Conservation (phyloP, 305 asterid species). For the Caryopteris hybrid region DNA sequence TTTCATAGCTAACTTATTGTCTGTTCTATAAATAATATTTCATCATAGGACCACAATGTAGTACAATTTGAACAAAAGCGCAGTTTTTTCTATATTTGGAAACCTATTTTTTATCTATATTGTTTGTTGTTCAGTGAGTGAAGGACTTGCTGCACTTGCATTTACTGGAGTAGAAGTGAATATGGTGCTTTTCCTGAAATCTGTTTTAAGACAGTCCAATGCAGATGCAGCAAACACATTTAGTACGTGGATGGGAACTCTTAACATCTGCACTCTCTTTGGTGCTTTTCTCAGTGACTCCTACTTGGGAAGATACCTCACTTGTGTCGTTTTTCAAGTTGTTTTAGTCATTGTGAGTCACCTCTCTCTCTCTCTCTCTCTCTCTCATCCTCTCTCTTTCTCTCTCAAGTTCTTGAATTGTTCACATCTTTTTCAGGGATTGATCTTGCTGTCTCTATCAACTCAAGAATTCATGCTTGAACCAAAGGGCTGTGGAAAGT, state of each 20-base stretch:
- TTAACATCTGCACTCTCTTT: slow-evolving; percentile 62
- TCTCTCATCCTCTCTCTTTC: background rate
- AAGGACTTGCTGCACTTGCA: slow-evolving; percentile 84
- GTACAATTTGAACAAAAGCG: no score
- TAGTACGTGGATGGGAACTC: slow-evolving; percentile 86
- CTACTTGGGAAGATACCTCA: slow-evolving; percentile 69
- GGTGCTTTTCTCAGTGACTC: slow-evolving; percentile 94
- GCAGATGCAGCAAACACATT: slow-evolving; percentile 72
- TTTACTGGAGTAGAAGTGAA: slow-evolving; percentile 83
- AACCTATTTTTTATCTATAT: background rate
- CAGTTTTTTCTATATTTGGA: no score
- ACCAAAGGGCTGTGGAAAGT: slow-evolving; percentile 70
- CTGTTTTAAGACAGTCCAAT: slow-evolving; percentile 66
- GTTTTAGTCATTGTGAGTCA: slow-evolving; percentile 65
- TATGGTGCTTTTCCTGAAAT: slow-evolving; percentile 72
- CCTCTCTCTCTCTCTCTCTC: background rate
- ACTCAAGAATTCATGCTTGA: slow-evolving; percentile 65
- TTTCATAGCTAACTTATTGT: background rate
- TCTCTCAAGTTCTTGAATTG: background rate
- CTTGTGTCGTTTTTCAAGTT: slow-evolving; percentile 67
- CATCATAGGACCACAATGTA: no score
- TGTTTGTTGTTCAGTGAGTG: slow-evolving; percentile 45
- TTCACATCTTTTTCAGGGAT: slow-evolving; percentile 43
- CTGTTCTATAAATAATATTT: background rate
- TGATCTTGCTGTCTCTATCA: slow-evolving; percentile 57